Evolutionary conservation across 345 rosid species (phyloP).

Genomic region (Lumnitzera littorea): DNA sequence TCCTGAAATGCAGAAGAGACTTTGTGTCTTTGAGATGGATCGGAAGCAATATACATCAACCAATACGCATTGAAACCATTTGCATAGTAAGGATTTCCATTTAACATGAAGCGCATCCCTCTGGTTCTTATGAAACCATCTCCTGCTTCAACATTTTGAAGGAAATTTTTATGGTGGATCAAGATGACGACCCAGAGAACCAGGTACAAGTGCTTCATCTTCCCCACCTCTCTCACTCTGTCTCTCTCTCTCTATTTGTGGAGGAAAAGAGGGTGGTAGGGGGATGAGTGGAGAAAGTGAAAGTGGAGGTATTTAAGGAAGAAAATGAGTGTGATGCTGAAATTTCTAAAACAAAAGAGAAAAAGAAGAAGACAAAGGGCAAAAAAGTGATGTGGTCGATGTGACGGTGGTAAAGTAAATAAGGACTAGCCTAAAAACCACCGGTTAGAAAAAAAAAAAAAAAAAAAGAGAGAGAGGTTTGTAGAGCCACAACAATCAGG

Average conservation of each 20-base stretch:
- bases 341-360: no score
- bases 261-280: background rate
- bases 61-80: slow-evolving; percentile 96
- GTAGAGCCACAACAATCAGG: no score
- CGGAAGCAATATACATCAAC: slow-evolving; percentile 76
- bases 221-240: slow-evolving; percentile 2
- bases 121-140: slow-evolving; percentile 58
- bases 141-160: slow-evolving; percentile 28
- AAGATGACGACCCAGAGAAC: slow-evolving; percentile 24
- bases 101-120: slow-evolving; percentile 53
- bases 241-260: slow-evolving; percentile 1
- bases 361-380: no score
- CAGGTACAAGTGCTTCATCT: slow-evolving; percentile 36
- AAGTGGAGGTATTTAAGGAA: no score
- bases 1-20: slow-evolving; percentile 58
- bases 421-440: no score
- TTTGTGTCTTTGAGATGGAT: slow-evolving; percentile 53
- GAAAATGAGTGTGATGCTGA: no score
- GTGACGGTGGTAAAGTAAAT: no score
- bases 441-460: no score
- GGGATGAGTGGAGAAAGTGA: background rate
- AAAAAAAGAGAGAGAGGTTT: no score
- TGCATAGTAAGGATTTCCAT: slow-evolving; percentile 69
- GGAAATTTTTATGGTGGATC: slow-evolving; percentile 21
- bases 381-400: no score